A percentile compares a stretch with the other conserved stretches of the same genome.
phyloP scores from a whole-genome alignment of 1,284 basidiomycete genomes.

The Microbotryum lychnidis-dioicae region DNA sequence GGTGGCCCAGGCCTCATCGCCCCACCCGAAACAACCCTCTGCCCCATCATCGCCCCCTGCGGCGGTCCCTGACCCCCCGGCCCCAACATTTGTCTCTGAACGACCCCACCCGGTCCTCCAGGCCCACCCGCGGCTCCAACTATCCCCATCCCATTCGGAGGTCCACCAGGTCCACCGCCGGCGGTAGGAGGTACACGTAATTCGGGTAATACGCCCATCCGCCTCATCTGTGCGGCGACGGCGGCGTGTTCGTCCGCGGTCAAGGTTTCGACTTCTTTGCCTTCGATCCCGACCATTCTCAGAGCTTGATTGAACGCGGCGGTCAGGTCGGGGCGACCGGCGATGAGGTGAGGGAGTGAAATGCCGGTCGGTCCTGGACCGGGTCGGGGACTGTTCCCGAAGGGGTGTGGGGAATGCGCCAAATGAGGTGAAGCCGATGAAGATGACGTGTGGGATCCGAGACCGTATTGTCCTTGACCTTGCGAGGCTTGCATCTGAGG shows the following conservation, averaged over 20 bases:
- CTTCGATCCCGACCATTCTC: slow-evolving; percentile 20
- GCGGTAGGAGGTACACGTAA: no score
- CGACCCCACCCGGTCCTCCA: neutral
- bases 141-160: no score
- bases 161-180: no score
- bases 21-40: neutral
- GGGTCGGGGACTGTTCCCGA: slow-evolving; percentile 10
- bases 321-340: neutral
- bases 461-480: neutral
- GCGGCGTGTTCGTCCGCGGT: slow-evolving; percentile 22
- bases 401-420: slow-evolving; percentile 12
- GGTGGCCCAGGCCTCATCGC: neutral
- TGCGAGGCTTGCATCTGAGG: slow-evolving; percentile 10
- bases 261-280: slow-evolving; percentile 21
- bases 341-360: slow-evolving; percentile 1
- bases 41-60: neutral
- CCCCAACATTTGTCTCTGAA: neutral
- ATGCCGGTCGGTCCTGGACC: slow-evolving; percentile 1
- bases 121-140: neutral
- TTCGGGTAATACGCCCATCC: slow-evolving; percentile 20
- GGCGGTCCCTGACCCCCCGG: neutral
- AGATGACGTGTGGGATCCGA: neutral
- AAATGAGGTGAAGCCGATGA: slow-evolving; percentile 19
- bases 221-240: slow-evolving; percentile 20
- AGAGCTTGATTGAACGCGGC: slow-evolving; percentile 14